Evolutionary conservation across 257 asterid species (phyloP), one percentile per base, ranked within the genome.

Genomic region (Haberlea rhodopensis): DNA sequence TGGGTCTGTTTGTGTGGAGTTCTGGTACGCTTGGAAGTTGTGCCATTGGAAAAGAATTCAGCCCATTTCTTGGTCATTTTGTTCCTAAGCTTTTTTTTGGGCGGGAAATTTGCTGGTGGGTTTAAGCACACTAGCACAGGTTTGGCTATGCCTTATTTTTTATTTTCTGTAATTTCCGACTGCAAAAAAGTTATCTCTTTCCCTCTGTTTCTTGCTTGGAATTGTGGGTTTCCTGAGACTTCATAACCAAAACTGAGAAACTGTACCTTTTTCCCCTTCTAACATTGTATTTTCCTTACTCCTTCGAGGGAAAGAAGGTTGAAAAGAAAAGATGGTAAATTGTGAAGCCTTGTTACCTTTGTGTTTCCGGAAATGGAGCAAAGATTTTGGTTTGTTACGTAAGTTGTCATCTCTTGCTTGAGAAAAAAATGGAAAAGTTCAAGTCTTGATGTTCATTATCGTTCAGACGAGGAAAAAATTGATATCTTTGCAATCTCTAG

Each of bases 111-210:
- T 46, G 21, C 2, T 55, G 69, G n/a, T n/a, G 74, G 73, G 63
- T 62, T 67, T 40, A 24, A 52, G 28, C 56, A n/a, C n/a, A n/a
- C n/a, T n/a, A n/a, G n/a, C n/a, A 5, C 78, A 82, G 85, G 85
- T 79, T 63, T 67, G 81, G 26, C 76, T 66, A 79, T 65, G 55
- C 76, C 20, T 65, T 75, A 72, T 61, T 13, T 1, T 7, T 65
- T 5, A 11, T 58, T 9, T 6, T 60, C 19, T 8, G 59, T 43
- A 4, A 24, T 4, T 15, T n/a, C 15, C 10, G 29, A 5, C 1
- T 19, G 3, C 37, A 16, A 28, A 61, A 23, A 55, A 54, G 23
- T 11, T 60, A 19, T 15, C 6, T 19, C n/a, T 43, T 26, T 34
- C 8, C 70, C 59, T 68, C 67, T 24, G 21, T 67, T 68, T 37